Percentiles rank a stretch among this genome's conserved stretches.
phyloP scores from a whole-genome alignment of 352 stramenopile genomes.

The Globisporangium solare region DNA sequence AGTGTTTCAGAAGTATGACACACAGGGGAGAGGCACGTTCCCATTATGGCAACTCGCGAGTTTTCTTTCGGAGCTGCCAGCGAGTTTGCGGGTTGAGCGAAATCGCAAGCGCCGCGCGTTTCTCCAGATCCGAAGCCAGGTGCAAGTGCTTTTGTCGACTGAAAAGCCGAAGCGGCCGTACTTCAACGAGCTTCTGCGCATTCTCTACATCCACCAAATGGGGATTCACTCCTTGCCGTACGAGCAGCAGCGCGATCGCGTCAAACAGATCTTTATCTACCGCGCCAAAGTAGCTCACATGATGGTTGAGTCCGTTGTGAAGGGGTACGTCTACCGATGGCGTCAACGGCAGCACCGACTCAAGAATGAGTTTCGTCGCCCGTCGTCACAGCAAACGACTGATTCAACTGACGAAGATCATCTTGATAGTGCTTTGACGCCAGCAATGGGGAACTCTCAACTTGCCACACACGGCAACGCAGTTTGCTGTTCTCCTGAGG shows the following conservation, averaged over 20 bases:
- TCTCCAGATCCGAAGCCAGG: conserved; percentile 64
- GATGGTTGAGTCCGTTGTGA: conserved; percentile 64
- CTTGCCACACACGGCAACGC: too few species aligned
- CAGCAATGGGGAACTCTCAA: too few species aligned
- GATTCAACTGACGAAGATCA: background rate
- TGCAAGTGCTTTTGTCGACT: conserved; percentile 41
- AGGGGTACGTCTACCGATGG: conserved; percentile 54
- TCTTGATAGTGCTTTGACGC: too few species aligned
- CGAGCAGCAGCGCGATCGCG: conserved; percentile 72
- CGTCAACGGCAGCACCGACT: conserved; percentile 12
- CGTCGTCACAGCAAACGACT: background rate
- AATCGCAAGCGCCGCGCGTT: conserved; percentile 45
- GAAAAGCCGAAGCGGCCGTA: conserved; percentile 39
- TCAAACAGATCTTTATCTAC: conserved; percentile 86
- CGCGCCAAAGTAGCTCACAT: conserved; percentile 70
- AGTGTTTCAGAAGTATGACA: conserved; percentile 64
- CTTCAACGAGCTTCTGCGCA: conserved; percentile 75
- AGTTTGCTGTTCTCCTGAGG: too few species aligned
- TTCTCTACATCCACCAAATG: conserved; percentile 77
- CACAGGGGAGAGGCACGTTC: conserved; percentile 44
- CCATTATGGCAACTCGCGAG: conserved; percentile 59
- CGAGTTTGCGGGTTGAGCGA: conserved; percentile 41
- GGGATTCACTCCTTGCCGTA: conserved; percentile 74
- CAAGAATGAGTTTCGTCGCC: background rate
- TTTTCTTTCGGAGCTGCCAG: conserved; percentile 54